Evolutionary conservation across 805 yeast genomes (phyloP).

Genomic region (Ogataea paraovalis): DNA sequence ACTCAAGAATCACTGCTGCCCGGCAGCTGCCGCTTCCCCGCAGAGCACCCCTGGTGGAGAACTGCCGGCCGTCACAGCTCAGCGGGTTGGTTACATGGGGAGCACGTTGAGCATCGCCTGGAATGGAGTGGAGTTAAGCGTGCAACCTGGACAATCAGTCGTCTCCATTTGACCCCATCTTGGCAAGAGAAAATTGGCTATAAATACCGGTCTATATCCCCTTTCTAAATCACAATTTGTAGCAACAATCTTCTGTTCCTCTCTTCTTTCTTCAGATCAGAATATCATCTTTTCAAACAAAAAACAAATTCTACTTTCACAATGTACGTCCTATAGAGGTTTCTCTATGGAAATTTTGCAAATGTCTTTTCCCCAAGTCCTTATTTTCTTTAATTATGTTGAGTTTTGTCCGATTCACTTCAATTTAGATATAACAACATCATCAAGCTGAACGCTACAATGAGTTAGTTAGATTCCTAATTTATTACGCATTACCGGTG

Average conservation of each 20-base stretch:
- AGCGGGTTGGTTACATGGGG: too few species aligned
- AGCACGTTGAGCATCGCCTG: too few species aligned
- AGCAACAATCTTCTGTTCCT: not conserved
- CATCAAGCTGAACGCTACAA: not conserved
- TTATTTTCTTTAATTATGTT: not conserved
- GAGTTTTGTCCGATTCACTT: not conserved
- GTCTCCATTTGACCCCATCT: too few species aligned
- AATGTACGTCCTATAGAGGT: conserved; percentile 2
- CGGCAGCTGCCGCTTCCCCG: too few species aligned
- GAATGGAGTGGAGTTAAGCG: too few species aligned
- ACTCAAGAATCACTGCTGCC: too few species aligned
- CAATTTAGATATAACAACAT: not conserved
- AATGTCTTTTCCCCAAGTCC: not conserved
- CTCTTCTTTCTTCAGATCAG: not conserved
- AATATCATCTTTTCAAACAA: not conserved
- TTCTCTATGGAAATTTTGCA: conserved; percentile 1
- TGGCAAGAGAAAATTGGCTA: too few species aligned
- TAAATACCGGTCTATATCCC: not conserved
- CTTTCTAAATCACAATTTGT: not conserved
- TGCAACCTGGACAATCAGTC: too few species aligned
- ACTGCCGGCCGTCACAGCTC: not conserved
- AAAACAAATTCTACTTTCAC: conserved; percentile 2
- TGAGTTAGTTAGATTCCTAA: not conserved
- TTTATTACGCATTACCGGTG: conserved; percentile 2
- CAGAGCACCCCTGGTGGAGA: not conserved